Evolutionary conservation across 169 alveolate genomes (phyloP).

Genomic region (Plasmodium vivax): DNA sequence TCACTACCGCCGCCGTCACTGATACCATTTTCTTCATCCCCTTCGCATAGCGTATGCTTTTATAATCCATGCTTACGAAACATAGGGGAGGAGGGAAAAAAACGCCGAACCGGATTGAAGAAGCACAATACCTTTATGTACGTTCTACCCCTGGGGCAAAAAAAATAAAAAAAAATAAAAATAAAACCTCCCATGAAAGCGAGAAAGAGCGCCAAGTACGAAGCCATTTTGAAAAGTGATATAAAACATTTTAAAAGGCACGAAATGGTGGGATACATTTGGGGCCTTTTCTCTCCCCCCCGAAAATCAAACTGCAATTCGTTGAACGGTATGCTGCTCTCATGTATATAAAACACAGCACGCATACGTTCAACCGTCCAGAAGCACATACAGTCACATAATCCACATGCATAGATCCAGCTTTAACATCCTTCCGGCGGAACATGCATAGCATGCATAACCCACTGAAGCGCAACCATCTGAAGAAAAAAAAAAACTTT

Average conservation of each 20-base stretch:
- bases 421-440: background rate
- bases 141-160: background rate
- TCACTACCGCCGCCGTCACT: background rate
- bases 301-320: background rate
- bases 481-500: background rate
- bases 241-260: background rate
- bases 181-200: background rate
- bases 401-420: background rate
- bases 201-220: background rate
- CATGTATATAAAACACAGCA: background rate
- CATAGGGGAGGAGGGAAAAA: background rate
- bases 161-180: background rate
- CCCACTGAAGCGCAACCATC: background rate
- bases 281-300: background rate
- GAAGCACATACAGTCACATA: background rate
- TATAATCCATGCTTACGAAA: background rate
- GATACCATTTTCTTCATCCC: background rate
- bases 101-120: background rate
- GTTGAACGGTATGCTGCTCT: background rate
- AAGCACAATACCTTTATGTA: background rate
- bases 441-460: background rate
- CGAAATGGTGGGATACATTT: background rate
- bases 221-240: background rate
- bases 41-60: background rate
- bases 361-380: background rate